Conservation (phyloP, 768 basidiomycete species). For the Pulveroboletus sp. region DNA sequence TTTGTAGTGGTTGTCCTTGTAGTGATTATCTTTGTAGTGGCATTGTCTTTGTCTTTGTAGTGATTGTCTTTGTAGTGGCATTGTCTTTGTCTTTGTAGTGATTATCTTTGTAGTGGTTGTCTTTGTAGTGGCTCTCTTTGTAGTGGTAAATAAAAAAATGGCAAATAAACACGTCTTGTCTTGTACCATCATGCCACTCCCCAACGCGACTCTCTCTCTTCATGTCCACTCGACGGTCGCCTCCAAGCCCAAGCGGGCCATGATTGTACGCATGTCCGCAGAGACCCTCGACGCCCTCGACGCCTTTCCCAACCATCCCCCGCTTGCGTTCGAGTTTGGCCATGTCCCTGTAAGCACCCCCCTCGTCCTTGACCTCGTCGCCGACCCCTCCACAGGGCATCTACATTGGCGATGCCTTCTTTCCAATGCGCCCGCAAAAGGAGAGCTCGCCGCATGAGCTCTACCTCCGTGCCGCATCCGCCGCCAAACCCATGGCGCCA, state of each 20-base stretch:
- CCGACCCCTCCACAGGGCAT: conserved; percentile 47
- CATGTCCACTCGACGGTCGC: conserved; percentile 52
- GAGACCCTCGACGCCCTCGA: conserved; percentile 71
- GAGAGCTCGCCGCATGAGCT: conserved; percentile 68
- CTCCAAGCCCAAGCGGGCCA: conserved; percentile 66
- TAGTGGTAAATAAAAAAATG: neutral
- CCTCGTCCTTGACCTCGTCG: neutral
- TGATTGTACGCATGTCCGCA: conserved; percentile 72
- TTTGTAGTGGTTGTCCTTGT: neutral
- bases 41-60: too few species aligned
- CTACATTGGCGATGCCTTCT: conserved; percentile 62
- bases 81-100: too few species aligned
- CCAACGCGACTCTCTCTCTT: conserved; percentile 53
- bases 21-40: too few species aligned
- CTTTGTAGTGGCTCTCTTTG: too few species aligned
- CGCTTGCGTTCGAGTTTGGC: conserved; percentile 62
- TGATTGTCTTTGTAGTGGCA: too few species aligned
- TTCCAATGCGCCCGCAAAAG: conserved; percentile 50
- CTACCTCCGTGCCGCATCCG: conserved; percentile 62
- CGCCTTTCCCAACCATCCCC: conserved; percentile 40
- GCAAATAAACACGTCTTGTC: neutral
- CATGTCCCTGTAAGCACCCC: conserved; percentile 58
- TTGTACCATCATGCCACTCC: conserved; percentile 59
- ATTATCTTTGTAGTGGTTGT: neutral
- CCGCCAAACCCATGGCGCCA: conserved; percentile 57